Base-by-base conservation (phyloP, 148 eudicot species). In the Bassia scoparia region DNA sequence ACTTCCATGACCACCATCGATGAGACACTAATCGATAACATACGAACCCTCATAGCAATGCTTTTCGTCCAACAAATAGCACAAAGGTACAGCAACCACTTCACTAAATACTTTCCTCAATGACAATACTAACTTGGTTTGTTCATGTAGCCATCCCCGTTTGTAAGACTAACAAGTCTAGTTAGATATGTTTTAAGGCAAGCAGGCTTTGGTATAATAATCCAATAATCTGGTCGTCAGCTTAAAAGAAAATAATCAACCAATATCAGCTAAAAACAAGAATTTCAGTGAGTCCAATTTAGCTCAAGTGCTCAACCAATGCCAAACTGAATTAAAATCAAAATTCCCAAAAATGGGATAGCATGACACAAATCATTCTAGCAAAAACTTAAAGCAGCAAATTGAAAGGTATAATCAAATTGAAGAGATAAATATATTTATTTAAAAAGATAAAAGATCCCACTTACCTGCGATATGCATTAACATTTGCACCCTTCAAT, bases 401-500 rank as follows among this genome's bases (percentile, higher is more conserved):
- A 41, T 41, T 41, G 9, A 41, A 41, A 8, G 12, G 46, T 11
- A 14, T 41, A 41, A 41, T 41, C 1, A 41, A 7, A 41, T 4
- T 41, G 12, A 41, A 41, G 1, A 4, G 12, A 8, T 5, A 41
- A 11, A 41, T 8, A 5, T 8, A 2, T 6, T 21, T 2, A 49
- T 49, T 49, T 49, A 49, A 9, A 21, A 26, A 43, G n/a, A n/a
- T n/a, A 9, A 4, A 59, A 67, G 46, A 27, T 17, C 17, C 21
- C 41, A 44, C 78, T 49, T 81, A 86, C 92, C 89, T 23, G 54
- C 86, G 86, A 76, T 82, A 86, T 8, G 86, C 85, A 76, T 81
- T 84, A 63, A 86, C 71, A 78, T 88, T 86, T 38, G 89, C 87
- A 74, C 89, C 89, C 71, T 86, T n/a, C n/a, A 73, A 62, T 86